Evolutionary conservation across 2,329 filamentous ascomycete species (phyloP).

Genomic region (Cordyceps militaris): DNA sequence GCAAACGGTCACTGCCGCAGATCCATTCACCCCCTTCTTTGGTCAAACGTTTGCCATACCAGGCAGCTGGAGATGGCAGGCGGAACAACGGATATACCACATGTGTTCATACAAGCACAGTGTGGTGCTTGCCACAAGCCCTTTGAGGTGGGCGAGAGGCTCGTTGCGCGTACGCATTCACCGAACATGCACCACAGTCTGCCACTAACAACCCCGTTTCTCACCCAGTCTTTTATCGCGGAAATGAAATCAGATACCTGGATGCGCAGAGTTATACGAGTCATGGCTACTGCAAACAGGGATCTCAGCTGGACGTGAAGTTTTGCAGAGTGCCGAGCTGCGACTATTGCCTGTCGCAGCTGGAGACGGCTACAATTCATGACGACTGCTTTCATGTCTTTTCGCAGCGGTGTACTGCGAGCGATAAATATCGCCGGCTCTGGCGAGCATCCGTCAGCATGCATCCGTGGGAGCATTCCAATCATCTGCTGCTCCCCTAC

Average conservation of each 20-base stretch:
- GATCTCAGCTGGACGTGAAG: background rate
- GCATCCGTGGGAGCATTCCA: constrained; percentile 2
- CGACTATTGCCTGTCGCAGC: background rate
- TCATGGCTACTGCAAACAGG: background rate
- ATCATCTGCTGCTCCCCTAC: background rate
- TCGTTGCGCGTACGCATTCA: background rate
- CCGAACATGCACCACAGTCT: background rate
- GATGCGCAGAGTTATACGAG: constrained; percentile 1
- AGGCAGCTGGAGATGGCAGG: background rate
- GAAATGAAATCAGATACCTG: background rate
- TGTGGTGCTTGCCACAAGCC: constrained; percentile 6
- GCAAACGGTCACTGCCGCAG: too few species aligned
- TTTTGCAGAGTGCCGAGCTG: background rate
- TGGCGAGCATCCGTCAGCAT: constrained; percentile 3
- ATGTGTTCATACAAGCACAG: background rate
- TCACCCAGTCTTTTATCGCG: background rate
- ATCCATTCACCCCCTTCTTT: background rate
- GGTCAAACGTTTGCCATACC: background rate
- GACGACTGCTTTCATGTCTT: constrained; percentile 1
- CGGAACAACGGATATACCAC: background rate
- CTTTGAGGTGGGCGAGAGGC: background rate
- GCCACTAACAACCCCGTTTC: background rate
- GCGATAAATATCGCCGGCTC: background rate
- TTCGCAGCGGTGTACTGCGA: background rate
- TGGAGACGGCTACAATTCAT: background rate